These are phyloP conservation scores for Kwoniella mangroviensis DNA, from an alignment of 768 basidiomycete genomes.

Conservation along the genomic window DNA sequence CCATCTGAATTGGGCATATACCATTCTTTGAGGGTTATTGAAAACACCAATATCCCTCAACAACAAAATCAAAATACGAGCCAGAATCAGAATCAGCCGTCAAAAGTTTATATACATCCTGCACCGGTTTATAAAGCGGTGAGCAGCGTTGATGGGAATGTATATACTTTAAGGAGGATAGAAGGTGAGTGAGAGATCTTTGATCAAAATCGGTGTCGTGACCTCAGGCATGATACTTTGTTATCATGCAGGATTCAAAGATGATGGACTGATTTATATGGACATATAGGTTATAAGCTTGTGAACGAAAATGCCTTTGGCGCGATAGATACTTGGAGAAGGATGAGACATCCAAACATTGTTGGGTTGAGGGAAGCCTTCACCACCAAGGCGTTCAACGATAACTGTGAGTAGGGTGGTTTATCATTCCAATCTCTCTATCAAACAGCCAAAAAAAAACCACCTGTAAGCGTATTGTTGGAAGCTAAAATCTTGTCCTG, in stretches of 20 bases:
- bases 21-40: constrained; percentile 81
- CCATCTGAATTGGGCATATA: constrained; percentile 91
- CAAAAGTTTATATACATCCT: constrained; percentile 79
- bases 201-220: no score
- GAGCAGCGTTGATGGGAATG: constrained; percentile 72
- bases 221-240: no score
- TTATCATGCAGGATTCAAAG: no score
- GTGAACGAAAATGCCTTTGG: constrained; percentile 79
- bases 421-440: not conserved
- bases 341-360: constrained; percentile 82
- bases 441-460: no score
- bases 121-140: constrained; percentile 83
- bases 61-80: constrained; percentile 42
- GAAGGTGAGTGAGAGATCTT: constrained; percentile 90
- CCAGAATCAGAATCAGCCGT: constrained; percentile 57
- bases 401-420: constrained; percentile 71
- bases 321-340: constrained; percentile 82
- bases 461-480: not conserved
- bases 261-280: no score
- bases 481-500: constrained; percentile 10
- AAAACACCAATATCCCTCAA: constrained; percentile 56
- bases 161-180: constrained; percentile 79
- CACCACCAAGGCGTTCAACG: constrained; percentile 88
- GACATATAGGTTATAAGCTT: constrained; percentile 74
- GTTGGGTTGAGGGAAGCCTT: constrained; percentile 87